A percentile compares a stretch with the other conserved stretches of the same genome.
Conservation (phyloP, 192 early-diverging fungal species). For the Linnemannia schmuckeri region DNA sequence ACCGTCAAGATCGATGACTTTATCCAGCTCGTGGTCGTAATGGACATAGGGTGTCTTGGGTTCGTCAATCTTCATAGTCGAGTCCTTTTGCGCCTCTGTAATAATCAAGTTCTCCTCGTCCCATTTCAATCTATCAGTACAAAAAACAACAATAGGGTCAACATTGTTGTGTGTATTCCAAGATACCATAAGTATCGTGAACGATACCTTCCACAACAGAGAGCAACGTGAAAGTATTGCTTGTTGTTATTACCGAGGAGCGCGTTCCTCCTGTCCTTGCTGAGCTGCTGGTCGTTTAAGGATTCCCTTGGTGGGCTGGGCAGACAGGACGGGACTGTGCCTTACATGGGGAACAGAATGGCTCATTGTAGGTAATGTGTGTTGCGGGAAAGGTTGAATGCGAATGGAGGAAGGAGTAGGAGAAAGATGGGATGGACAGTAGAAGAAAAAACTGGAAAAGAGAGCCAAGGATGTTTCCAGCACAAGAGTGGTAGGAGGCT, state of each 20-base stretch:
- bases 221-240: neutral
- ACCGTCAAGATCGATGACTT: slow-evolving; percentile 71
- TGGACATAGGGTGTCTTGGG: slow-evolving; percentile 96
- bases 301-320: slow-evolving; percentile 51
- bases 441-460: neutral
- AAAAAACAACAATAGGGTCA: neutral
- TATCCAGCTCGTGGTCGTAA: slow-evolving; percentile 86
- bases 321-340: slow-evolving; percentile 22
- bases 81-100: slow-evolving; percentile 90
- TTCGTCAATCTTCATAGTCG: slow-evolving; percentile 97
- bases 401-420: neutral
- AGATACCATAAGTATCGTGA: neutral
- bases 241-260: slow-evolving; percentile 31
- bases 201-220: neutral
- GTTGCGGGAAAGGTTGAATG: neutral
- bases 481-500: no score
- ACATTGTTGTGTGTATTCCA: no score
- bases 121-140: slow-evolving; percentile 80
- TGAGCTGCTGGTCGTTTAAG: slow-evolving; percentile 39
- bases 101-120: slow-evolving; percentile 94
- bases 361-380: neutral
- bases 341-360: slow-evolving; percentile 10
- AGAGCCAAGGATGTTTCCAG: neutral
- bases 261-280: slow-evolving; percentile 23
- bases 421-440: neutral